These are phyloP conservation scores for Breynia disticha DNA, from an alignment of 441 rosid genomes.

Conservation along the genomic window DNA sequence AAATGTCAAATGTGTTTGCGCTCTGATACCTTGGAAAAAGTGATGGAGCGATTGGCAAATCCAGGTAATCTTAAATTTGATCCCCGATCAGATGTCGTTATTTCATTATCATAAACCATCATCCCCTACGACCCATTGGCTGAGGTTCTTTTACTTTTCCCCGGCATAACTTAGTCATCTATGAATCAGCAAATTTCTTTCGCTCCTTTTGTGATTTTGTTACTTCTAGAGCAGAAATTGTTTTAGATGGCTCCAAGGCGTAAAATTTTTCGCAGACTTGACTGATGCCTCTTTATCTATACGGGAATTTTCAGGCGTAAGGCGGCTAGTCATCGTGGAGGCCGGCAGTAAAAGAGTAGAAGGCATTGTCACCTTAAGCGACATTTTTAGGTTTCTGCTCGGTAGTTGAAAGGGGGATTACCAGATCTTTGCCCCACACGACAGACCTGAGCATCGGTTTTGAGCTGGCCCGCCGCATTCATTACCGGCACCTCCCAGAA, in stretches of 20 bases:
- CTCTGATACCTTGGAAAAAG: conserved; percentile 45
- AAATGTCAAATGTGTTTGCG: conserved; percentile 79
- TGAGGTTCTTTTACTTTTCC: no score
- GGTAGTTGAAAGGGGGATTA: conserved; percentile 23
- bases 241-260: background rate
- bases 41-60: conserved; percentile 59
- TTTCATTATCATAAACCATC: no score
- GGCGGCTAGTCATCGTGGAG: conserved; percentile 86
- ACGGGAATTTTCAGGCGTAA: conserved; percentile 51
- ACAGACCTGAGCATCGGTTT: conserved; percentile 6
- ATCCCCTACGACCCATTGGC: no score
- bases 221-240: no score
- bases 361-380: conserved; percentile 83
- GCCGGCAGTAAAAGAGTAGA: conserved; percentile 95
- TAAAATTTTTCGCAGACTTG: background rate
- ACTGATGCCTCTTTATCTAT: background rate
- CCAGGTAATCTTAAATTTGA: conserved; percentile 40
- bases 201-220: no score
- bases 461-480: background rate
- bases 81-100: no score
- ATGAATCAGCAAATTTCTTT: no score
- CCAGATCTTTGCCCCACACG: background rate
- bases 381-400: conserved; percentile 75
- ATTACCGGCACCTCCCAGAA: conserved; percentile 10
- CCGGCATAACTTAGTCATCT: no score